phyloP scores from a whole-genome alignment of 345 rosid genomes.

The Gynandropsis gynandra region DNA sequence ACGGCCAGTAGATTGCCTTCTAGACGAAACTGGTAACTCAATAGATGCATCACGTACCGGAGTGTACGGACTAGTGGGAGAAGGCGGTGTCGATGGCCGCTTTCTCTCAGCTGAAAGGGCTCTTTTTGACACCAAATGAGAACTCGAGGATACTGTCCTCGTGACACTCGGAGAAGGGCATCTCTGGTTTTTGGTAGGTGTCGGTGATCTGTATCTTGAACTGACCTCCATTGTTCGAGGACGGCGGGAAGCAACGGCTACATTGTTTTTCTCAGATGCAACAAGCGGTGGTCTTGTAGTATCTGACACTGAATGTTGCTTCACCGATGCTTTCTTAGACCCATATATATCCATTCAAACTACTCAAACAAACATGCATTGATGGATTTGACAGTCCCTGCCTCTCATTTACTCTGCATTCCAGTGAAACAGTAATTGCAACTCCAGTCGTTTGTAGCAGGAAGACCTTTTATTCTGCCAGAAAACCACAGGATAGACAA shows the following conservation, averaged over 20 bases:
- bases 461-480: constrained; percentile 54
- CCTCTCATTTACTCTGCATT: constrained; percentile 32
- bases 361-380: constrained; percentile 49
- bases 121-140: constrained; percentile 60
- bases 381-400: constrained; percentile 34
- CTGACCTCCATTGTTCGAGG: constrained; percentile 55
- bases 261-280: constrained; percentile 73
- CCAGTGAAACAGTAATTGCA: constrained; percentile 16
- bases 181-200: constrained; percentile 46
- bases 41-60: constrained; percentile 59
- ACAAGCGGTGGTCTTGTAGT: constrained; percentile 51
- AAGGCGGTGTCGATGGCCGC: constrained; percentile 74
- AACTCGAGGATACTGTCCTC: constrained; percentile 41
- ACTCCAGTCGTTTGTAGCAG: constrained; percentile 30
- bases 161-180: constrained; percentile 65
- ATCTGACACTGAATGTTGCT: constrained; percentile 46
- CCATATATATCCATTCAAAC: constrained; percentile 75
- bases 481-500: constrained; percentile 28
- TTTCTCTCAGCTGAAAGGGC: constrained; percentile 79
- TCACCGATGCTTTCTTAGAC: constrained; percentile 36
- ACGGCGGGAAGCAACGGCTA: constrained; percentile 37
- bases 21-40: constrained; percentile 44
- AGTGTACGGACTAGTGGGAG: constrained; percentile 57
- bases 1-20: constrained; percentile 58
- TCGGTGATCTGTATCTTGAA: constrained; percentile 83